Evolutionary conservation across 2,329 filamentous ascomycete genomes (phyloP).

Genomic region (Pestalotiopsis fici): DNA sequence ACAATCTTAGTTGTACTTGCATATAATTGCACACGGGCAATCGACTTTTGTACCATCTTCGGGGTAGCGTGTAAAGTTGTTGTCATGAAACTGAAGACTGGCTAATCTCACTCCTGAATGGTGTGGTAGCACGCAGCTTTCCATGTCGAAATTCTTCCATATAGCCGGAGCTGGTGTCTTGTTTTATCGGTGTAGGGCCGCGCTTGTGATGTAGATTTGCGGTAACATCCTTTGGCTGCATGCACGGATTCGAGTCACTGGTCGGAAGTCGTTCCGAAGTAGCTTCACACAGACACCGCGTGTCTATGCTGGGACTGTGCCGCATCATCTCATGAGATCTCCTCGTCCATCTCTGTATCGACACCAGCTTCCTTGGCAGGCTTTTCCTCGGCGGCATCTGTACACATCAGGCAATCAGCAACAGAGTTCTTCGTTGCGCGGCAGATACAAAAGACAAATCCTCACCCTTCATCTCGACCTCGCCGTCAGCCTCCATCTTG

Average conservation of each 20-base stretch:
- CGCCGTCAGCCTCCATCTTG: constrained; percentile 29
- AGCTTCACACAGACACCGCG: not conserved
- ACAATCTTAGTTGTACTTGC: not conserved
- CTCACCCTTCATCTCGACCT: constrained; percentile 33
- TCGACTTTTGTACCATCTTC: not conserved
- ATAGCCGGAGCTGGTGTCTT: no score
- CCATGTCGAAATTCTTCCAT: no score
- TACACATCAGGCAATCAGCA: not conserved
- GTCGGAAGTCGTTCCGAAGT: not conserved
- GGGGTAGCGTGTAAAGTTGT: no score
- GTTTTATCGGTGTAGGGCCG: not conserved
- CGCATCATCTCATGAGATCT: constrained; percentile 12
- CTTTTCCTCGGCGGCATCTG: constrained; percentile 4
- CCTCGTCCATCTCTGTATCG: constrained; percentile 14
- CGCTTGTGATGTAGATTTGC: not conserved
- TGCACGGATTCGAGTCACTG: not conserved
- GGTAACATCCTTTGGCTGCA: not conserved
- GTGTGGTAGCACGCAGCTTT: no score
- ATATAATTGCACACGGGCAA: not conserved
- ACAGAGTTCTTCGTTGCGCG: not conserved
- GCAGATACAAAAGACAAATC: not conserved
- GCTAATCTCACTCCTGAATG: no score
- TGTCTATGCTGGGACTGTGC: not conserved
- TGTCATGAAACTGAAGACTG: no score
- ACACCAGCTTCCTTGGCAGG: not conserved